Evolutionary conservation across 257 asterid genomes (phyloP), one percentile per base, ranked within the genome.

Genomic region (Plantago major): DNA sequence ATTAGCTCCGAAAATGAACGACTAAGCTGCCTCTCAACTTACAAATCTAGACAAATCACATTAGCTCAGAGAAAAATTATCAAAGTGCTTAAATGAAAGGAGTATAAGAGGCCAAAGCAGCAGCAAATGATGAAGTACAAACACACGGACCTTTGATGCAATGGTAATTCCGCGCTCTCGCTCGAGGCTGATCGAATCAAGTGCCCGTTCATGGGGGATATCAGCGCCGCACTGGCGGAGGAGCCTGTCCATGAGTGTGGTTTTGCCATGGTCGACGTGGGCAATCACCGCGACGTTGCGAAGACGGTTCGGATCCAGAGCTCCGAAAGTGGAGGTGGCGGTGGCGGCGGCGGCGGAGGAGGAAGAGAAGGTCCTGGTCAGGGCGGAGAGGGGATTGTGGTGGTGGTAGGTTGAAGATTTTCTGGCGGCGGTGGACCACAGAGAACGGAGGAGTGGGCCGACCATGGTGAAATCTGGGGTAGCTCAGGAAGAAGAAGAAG

Each of bases 141-240:
- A 22, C 1, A 22, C 19, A 15, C n/a, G 17, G 55, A 92, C 99
- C 99, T 93, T 93, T 28, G 99, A 93, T 59, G 97, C 68, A 71
- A 92, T 92, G 49, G 99, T 92, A 71, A 92, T 89, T 58, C 99
- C 99, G 10, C 97, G 99, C 75, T 93, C 97, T 30, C 96, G 82
- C 79, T 93, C 99, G 55, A 93, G 96, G 78, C 76, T 90, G 64
- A 89, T 93, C 33, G 95, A 86, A 67, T 93, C 99, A 56, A 93
- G 75, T 44, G 97, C 96, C 37, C 99, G 89, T 66, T 92, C 99
- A 71, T 89, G 97, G 19, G 95, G 97, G 58, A 92, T 78, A 74
- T 93, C 96, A 13, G 97, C 96, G 45, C 99, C 99, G 64, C 99
- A 93, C 80, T 89, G 99, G 19, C 99, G 88, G 63, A 93, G 91